Evolutionary conservation across 129 eudicot species (phyloP), one percentile per base, ranked within the genome.

Genomic region (Centaurea solstitialis): DNA sequence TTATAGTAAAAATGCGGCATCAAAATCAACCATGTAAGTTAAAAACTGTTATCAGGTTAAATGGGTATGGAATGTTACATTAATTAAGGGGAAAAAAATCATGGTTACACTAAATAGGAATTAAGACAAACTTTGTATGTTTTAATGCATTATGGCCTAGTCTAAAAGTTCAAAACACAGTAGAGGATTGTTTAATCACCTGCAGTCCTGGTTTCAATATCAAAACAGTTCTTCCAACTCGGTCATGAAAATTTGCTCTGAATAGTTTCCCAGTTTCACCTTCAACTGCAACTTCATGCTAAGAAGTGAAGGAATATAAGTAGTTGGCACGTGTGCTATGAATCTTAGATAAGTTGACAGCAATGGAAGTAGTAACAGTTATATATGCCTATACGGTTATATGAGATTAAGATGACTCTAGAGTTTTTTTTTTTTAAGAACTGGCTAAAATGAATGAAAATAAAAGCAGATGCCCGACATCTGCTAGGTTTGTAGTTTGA

Each of bases 201-300:
- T 92, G 98, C 85, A 87, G 85, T 72, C 97, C 98, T 26, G 97
- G 98, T 91, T 96, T 94, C 87, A 94, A 82, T 61, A 94, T 87
- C 72, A 94, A 89, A 78, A 94, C 98, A 80, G 87, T 70, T 82
- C 98, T 88, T 30, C 96, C 96, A 50, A 75, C 24, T 76, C 96
- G 87, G 71, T 94, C 98, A 79, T 65, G 92, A 76, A 94, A 94
- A 73, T 87, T 87, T 26, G 98, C 97, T 66, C 86, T 83, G 68
- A 92, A 94, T 11, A 92, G 89, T 85, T 90, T 90, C 50, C 98
- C 98, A 2, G 95, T 92, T 79, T 92, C 97, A 59, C 97, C 96
- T 87, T 92, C 97, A 53, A 87, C 87, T 43, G 97, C 97, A 38
- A 92, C 97, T 83, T 94, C 96, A 86, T 84, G 86, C 97, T 94